Evolutionary conservation across 2,329 filamentous ascomycete genomes (phyloP), one percentile per base, ranked within the genome.

Genomic region (Monosporascus sp.): DNA sequence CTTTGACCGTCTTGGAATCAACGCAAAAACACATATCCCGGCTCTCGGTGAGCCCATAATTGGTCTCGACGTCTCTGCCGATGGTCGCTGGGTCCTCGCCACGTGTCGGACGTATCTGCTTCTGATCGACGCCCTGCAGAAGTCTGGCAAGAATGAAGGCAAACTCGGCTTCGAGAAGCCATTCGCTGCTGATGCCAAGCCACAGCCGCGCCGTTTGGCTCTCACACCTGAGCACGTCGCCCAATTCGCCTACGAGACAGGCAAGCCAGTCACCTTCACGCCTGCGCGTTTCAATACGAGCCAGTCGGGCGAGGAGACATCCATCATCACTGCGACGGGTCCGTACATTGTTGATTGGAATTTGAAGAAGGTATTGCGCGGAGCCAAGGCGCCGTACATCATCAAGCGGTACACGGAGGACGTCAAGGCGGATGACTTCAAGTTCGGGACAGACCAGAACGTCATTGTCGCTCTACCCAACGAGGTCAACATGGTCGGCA

Each of bases 341-440:
- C 94, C 94, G 0, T 99, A 96, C 74, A 94, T 99, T 60, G 83
- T 99, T 48, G 95, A 96, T 48, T 99, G 94, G 94, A 93, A 85
- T 67, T 71, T 99, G 70, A 94, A 91, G 80, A 96, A 96, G 77
- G 81, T 97, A 1, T 71, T 97, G 15, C 80, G 79, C 22, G 90
- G 89, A 50, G 82, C 81, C 59, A 94, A 92, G 71, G 88, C 94
- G 54, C 88, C 93, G 0, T 99, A 99, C 74, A 89, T 86, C 62
- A 97, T 99, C 79, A 97, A 97, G 79, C 87, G 94, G 17, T 99
- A 99, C 68, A 81, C 84, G 1, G 94, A 99, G 65, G 88, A 96
- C 58, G 91, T 99, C 67, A 97, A 95, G 78, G 94, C 94, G 4
- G 94, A 99, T 70, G 96, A 99, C 70, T 99, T 99, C 84, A 91